Conservation (phyloP, 192 early-diverging fungal species). For the Mortierella hygrophila region DNA sequence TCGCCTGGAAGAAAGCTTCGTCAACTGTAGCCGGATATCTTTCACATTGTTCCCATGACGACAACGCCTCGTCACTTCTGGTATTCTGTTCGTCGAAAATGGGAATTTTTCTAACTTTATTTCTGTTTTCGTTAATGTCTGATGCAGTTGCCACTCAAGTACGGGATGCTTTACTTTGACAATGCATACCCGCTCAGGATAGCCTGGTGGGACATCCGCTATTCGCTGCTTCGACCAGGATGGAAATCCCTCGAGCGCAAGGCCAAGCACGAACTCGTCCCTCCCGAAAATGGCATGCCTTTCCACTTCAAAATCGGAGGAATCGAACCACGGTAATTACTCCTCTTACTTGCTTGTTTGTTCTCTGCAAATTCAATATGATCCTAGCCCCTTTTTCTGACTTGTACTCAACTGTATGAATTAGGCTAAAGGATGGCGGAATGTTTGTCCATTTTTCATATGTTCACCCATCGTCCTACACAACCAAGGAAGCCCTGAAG, state of each 20-base stretch:
- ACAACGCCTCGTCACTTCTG: neutral
- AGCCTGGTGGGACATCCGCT: slow-evolving; percentile 51
- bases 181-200: slow-evolving; percentile 55
- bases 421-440: slow-evolving; percentile 64
- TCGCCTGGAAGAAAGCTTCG: no score
- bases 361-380: neutral
- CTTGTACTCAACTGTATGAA: neutral
- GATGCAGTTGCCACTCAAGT: slow-evolving; percentile 37
- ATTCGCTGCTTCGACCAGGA: slow-evolving; percentile 39
- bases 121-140: neutral
- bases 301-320: slow-evolving; percentile 61
- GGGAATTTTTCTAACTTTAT: slow-evolving; percentile 7
- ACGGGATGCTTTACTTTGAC: slow-evolving; percentile 52
- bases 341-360: neutral
- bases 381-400: neutral
- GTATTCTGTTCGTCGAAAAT: slow-evolving; percentile 1
- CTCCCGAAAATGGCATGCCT: slow-evolving; percentile 63
- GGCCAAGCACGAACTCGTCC: slow-evolving; percentile 51
- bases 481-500: slow-evolving; percentile 52
- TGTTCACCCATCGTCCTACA: slow-evolving; percentile 46
- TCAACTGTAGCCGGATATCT: neutral
- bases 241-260: slow-evolving; percentile 52
- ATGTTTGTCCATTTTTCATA: slow-evolving; percentile 69
- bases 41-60: neutral
- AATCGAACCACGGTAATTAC: slow-evolving; percentile 63